Evolutionary conservation across 768 basidiomycete species (phyloP), one percentile per base, ranked within the genome.

Genomic region (Pleurotus tuoliensis): DNA sequence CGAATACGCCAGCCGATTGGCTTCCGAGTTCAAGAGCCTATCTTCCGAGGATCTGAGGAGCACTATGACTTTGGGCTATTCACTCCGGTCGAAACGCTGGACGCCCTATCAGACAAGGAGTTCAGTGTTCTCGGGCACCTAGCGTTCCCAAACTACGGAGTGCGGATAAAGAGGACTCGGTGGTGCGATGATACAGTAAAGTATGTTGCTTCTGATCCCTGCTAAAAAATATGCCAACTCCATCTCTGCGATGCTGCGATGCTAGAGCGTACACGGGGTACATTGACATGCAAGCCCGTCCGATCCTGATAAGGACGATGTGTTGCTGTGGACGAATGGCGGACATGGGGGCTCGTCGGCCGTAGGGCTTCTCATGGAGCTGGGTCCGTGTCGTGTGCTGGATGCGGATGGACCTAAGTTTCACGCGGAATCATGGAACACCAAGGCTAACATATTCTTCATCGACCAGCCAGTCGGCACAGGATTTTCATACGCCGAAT

Each of bases 351-450:
- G 78, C 59, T 72, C 71, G 1, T 69, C 73, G 3, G 74, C 83
- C 24, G 63, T 86, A 0, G 88, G 86, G 2, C 70, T 90, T 8
- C 84, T 90, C 60, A 87, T 88, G 86, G 88, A 89, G 67, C 72
- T 79, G 83, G 86, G 88, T 15, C 90, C 90, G 1, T 92, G 91
- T 67, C 77, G 81, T 39, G 77, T 89, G 11, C 70, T 76, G 8
- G 74, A 75, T n/a, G 69, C 70, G 44, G 76, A 82, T 39, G 77
- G 76, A 24, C 75, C 84, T 0, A 75, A 70, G 1, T 80, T 75
- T 64, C 79, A 86, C 57, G 78, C 80, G 0, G 76, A 86, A 47
- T 78, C 83, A 0, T 89, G 87, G 87, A 90, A 86, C 59, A 74
- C 74, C n/a, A 81, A 86, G 47, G 83, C 86, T 1, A 85, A 83